Evolutionary conservation across 495 filamentous ascomycete genomes (phyloP), one percentile per base, ranked within the genome.

Genomic region (Trichoderma gamsii): DNA sequence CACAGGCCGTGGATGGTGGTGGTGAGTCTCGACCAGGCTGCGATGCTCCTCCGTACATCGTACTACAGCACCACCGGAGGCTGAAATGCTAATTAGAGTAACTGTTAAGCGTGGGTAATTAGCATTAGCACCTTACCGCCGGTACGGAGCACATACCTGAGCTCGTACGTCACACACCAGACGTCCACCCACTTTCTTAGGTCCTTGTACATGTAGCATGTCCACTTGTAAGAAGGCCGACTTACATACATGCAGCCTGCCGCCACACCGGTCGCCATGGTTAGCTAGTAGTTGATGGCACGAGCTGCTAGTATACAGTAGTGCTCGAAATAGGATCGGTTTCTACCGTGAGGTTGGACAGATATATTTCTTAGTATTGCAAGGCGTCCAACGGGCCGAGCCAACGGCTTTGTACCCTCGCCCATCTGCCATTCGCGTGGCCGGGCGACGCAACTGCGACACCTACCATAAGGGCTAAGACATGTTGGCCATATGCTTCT

Each of bases 171-270:
- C 23, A 27, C 56, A 13, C 56, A 25, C 27, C 9, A 16, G 56
- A 61, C 35, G 7, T 61, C 23, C 25, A 32, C 27, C 23, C 56
- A 61, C 56, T 0, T 61, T 29, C 25, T 5, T 16, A n/a, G 56
- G 56, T 61, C 18, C n/a, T 29, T 61, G 56, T 61, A 18, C 27
- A 32, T 32, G 13, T 29, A 29, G 13, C 13, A 49, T 49, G 44
- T n/a, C 13, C 13, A n/a, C 27, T 9, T 11, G 12, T 12, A 61
- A 9, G 25, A 61, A 23, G 5, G 1, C 32, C 27, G 56, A 61
- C 56, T 61, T 61, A 61, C 56, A 61, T 61, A 61, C 56, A 61
- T 32, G 56, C 56, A 61, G 23, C 56, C 4, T 29, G 56, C 25
- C 56, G 27, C 56, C 56, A 29, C 56, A 61, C 56, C 56, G 56